A percentile compares a stretch with the other conserved stretches of the same genome.
Conservation (phyloP, 805 yeast species). For the Saccharomycopsis fodiens region DNA sequence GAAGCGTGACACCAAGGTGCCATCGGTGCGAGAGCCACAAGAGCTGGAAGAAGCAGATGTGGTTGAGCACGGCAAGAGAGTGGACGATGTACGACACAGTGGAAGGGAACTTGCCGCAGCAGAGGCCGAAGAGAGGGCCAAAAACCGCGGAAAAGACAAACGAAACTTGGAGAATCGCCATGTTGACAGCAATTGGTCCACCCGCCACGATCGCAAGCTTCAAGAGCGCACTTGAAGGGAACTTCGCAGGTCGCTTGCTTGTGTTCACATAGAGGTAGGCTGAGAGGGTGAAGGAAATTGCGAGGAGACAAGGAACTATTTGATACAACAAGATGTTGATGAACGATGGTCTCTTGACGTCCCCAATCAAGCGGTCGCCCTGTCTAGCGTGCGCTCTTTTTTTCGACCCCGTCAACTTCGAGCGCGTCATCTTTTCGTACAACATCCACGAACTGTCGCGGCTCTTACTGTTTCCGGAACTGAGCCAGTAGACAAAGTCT, state of each 20-base stretch:
- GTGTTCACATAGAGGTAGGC: constrained; percentile 51
- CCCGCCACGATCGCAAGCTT: constrained; percentile 38
- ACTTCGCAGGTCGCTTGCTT: constrained; percentile 37
- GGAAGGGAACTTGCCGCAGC: constrained; percentile 39
- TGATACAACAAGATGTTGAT: constrained; percentile 36
- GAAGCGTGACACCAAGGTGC: constrained; percentile 42
- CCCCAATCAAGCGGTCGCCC: constrained; percentile 35
- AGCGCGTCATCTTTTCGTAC: constrained; percentile 43
- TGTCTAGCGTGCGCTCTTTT: constrained; percentile 31
- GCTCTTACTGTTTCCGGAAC: constrained; percentile 40
- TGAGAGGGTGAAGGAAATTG: constrained; percentile 30
- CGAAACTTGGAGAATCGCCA: constrained; percentile 31
- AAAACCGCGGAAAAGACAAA: constrained; percentile 35
- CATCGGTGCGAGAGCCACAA: constrained; percentile 52
- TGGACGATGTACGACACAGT: constrained; percentile 45
- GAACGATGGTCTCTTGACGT: constrained; percentile 43
- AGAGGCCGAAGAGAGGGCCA: constrained; percentile 41
- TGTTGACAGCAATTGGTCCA: constrained; percentile 42
- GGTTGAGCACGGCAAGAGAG: constrained; percentile 37
- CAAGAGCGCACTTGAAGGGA: constrained; percentile 31
- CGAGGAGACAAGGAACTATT: constrained; percentile 32
- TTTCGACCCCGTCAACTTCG: constrained; percentile 51
- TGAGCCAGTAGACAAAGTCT: constrained; percentile 35
- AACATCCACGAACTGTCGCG: constrained; percentile 36
- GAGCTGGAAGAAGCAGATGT: constrained; percentile 42